Base-by-base conservation (phyloP, 2,329 filamentous ascomycete species). In the Neonectria punicea region DNA sequence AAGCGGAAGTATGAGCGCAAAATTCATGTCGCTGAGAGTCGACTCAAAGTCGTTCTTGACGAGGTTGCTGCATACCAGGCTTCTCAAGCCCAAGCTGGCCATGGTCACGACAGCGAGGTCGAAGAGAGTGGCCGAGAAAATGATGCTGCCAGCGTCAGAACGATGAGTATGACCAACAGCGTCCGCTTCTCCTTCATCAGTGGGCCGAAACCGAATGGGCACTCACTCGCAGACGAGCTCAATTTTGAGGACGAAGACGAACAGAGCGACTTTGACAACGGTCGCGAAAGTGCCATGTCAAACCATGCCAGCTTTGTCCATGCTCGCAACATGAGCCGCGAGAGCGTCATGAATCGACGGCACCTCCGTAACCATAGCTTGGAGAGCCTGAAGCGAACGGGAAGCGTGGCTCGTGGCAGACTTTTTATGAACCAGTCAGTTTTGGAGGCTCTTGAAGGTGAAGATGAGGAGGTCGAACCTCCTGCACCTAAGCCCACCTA, bases 191-290 rank as follows among this genome's bases (percentile, higher is more conserved):
- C 94, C 2, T 81, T 91, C 25, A 82, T 92, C 67, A 90, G 85
- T 67, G 84, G 86, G n/a, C 79, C 81, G 20, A 91, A 90, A 74
- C 75, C 82, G 4, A 89, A 89, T 71, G 92, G 91, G 1, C 80
- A 93, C 64, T 97, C 92, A 67, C 84, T 99, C 44, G 96, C 96
- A 1, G 94, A 98, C 72, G 96, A 99, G 80, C 86, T 99, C 59
- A 90, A 93, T 67, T 92, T 97, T 67, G 93, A 94, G 62, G 92
- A 92, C 66, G 92, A 95, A 61, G 93, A 94, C 34, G 87, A 89
- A 59, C 83, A 92, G 67, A 91, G 92, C 39, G 90, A 94, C 67
- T 86, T 90, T 49, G 91, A 93, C 54, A 90, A 8, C 36, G 36
- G 90, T 2, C 87, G 89, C 41, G 87, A 90, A 61, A 91, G 88